These are phyloP conservation scores for Jamesozyma spencerorum DNA, from an alignment of 805 yeast genomes.

Conservation along the genomic window DNA sequence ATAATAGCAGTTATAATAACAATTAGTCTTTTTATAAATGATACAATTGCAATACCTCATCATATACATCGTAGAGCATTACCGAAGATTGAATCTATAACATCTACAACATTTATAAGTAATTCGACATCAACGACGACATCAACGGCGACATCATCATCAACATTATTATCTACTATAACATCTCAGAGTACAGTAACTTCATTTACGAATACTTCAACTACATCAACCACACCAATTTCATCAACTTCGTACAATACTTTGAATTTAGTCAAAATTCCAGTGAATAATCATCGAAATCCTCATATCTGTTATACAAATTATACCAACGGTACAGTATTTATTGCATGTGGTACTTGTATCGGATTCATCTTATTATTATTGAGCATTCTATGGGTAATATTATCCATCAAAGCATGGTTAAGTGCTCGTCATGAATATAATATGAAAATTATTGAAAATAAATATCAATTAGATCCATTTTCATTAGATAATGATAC, in stretches of 20 bases:
- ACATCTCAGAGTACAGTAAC: neutral
- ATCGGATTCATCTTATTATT: conserved; percentile 43
- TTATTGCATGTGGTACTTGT: conserved; percentile 65
- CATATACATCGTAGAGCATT: too few species aligned
- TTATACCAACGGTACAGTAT: conserved; percentile 59
- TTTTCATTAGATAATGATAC: conserved; percentile 3
- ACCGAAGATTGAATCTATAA: too few species aligned
- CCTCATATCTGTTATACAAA: neutral
- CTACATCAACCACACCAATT: neutral
- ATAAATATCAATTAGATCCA: conserved; percentile 16
- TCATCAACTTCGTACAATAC: neutral
- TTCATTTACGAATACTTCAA: neutral
- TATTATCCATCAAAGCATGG: conserved; percentile 21
- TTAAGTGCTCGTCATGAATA: conserved; percentile 24
- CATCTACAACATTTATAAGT: too few species aligned
- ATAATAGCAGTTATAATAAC: too few species aligned
- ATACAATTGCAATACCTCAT: too few species aligned
- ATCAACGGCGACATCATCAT: too few species aligned
- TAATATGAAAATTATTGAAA: conserved; percentile 11
- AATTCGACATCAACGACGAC: too few species aligned
- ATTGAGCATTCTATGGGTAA: conserved; percentile 16
- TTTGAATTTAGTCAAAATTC: conserved; percentile 3
- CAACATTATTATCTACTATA: too few species aligned
- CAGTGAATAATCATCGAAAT: conserved; percentile 1
- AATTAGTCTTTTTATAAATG: too few species aligned